These are phyloP conservation scores for Leucaena leucocephala DNA, from an alignment of 306 rosid genomes.

Conservation along the genomic window DNA sequence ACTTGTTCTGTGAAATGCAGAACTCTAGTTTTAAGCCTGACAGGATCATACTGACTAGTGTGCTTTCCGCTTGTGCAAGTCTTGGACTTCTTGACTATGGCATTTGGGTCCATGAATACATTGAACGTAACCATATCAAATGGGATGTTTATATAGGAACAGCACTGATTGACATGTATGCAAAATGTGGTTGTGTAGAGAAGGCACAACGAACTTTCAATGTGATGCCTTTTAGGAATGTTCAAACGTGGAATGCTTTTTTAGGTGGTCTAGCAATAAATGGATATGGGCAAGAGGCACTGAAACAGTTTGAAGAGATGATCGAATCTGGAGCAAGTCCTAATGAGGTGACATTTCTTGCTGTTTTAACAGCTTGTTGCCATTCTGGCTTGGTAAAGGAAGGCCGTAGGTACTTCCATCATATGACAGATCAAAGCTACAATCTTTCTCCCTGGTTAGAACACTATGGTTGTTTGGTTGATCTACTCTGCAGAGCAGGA, in stretches of 20 bases:
- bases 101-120: conserved; percentile 74
- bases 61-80: conserved; percentile 77
- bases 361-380: conserved; percentile 77
- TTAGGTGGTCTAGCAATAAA: conserved; percentile 73
- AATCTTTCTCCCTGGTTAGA: conserved; percentile 66
- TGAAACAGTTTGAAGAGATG: conserved; percentile 59
- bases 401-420: conserved; percentile 57
- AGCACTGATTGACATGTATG: conserved; percentile 77
- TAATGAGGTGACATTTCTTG: conserved; percentile 75
- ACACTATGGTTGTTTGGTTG: conserved; percentile 85
- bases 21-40: conserved; percentile 58
- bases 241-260: conserved; percentile 76
- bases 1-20: conserved; percentile 63
- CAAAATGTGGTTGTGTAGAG: conserved; percentile 70
- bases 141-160: conserved; percentile 76
- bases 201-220: conserved; percentile 57
- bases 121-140: conserved; percentile 54
- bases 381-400: conserved; percentile 78
- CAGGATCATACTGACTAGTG: conserved; percentile 62
- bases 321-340: conserved; percentile 56
- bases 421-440: conserved; percentile 51
- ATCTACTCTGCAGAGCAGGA: conserved; percentile 76
- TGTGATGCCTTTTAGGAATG: conserved; percentile 60
- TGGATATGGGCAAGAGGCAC: conserved; percentile 62
- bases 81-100: conserved; percentile 78